phyloP scores from a whole-genome alignment of 768 basidiomycete species.

The Pleurotus tuoliensis region DNA sequence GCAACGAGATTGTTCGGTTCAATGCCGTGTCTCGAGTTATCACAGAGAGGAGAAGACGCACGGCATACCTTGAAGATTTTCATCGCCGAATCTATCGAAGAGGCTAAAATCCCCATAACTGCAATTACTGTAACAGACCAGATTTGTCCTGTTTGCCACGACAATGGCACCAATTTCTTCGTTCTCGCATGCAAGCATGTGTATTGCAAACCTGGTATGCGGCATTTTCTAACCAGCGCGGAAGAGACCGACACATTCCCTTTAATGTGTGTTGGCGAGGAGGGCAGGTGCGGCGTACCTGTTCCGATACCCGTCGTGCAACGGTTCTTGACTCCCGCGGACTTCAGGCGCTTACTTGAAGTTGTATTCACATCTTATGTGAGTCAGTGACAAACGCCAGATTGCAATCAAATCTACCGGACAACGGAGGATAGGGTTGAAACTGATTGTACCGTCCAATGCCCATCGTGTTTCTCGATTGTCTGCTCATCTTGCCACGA shows the following conservation, averaged over 20 bases:
- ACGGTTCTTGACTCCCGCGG: slow-evolving; percentile 41
- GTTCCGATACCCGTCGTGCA: slow-evolving; percentile 53
- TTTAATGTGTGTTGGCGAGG: slow-evolving; percentile 59
- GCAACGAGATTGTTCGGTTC: slow-evolving; percentile 50
- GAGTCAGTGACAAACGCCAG: no score
- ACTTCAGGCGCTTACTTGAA: slow-evolving; percentile 52
- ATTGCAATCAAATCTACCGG: slow-evolving; percentile 66
- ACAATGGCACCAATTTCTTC: slow-evolving; percentile 36
- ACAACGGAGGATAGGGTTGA: slow-evolving; percentile 5
- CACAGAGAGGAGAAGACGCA: slow-evolving; percentile 51
- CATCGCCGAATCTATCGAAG: slow-evolving; percentile 36
- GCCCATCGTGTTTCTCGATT: slow-evolving; percentile 29
- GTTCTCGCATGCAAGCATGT: slow-evolving; percentile 43
- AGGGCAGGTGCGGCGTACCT: slow-evolving; percentile 38
- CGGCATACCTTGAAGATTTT: slow-evolving; percentile 41
- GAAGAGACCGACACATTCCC: slow-evolving; percentile 51
- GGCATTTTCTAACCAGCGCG: slow-evolving; percentile 38
- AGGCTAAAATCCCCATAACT: slow-evolving; percentile 1
- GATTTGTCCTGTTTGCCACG: slow-evolving; percentile 55
- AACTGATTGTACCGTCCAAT: slow-evolving; percentile 2
- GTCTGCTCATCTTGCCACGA: slow-evolving; percentile 47
- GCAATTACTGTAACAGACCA: slow-evolving; percentile 7
- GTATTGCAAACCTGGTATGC: slow-evolving; percentile 46
- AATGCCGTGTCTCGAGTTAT: slow-evolving; percentile 34
- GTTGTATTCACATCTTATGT: slow-evolving; percentile 51